A percentile compares a stretch with the other conserved stretches of the same genome.
phyloP scores from a whole-genome alignment of 2,329 filamentous ascomycete genomes.

The Chaetomium sp. region DNA sequence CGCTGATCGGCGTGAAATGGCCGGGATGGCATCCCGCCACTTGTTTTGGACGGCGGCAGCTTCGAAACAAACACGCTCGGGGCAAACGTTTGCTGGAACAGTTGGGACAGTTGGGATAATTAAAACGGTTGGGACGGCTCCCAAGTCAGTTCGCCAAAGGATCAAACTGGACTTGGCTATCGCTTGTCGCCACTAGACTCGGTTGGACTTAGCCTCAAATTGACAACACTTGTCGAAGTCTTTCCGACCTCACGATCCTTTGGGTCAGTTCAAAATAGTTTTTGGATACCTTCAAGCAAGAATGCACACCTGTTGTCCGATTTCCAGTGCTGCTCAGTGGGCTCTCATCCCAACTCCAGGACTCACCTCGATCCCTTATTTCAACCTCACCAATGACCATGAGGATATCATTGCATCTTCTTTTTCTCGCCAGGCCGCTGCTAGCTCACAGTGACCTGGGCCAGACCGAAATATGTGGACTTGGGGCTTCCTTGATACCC shows the following conservation, averaged over 20 bases:
- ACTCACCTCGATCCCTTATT: not conserved
- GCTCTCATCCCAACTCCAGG: not conserved
- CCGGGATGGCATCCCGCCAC: not conserved
- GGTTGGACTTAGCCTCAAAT: not conserved
- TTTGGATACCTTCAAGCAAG: not conserved
- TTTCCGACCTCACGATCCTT: not conserved
- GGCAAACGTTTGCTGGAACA: not conserved
- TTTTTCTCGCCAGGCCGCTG: conserved; percentile 14
- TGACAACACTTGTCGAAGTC: not conserved
- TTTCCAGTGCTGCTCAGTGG: not conserved
- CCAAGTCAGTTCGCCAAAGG: conserved; percentile 3
- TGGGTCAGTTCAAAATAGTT: not conserved
- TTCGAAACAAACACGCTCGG: not conserved
- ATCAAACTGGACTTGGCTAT: not conserved
- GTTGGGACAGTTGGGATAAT: not conserved
- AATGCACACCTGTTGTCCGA: not conserved
- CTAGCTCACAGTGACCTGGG: conserved; percentile 22
- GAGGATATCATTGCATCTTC: conserved; percentile 14
- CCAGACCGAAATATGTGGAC: conserved; percentile 18
- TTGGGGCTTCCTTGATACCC: conserved; percentile 7
- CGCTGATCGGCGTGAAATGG: not conserved
- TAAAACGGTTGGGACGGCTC: not conserved
- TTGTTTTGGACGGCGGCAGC: not conserved
- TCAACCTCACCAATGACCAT: conserved; percentile 12
- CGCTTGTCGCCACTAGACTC: conserved; percentile 7